Conservation (phyloP, 805 yeast species). For the Candida boleticola region DNA sequence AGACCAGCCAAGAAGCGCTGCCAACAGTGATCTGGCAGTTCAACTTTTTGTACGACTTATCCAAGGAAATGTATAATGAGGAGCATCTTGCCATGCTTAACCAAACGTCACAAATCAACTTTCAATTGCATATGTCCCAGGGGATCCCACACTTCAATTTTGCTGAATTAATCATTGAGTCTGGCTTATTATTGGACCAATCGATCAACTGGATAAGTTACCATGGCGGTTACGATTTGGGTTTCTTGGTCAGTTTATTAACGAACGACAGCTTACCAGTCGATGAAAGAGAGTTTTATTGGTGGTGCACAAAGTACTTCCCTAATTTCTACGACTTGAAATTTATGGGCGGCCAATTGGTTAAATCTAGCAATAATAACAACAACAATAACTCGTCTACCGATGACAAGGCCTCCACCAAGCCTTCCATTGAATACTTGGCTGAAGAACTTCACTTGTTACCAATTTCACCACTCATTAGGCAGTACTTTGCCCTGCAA, state of each 20-base stretch:
- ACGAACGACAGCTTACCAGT: slow-evolving; percentile 76
- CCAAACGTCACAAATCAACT: slow-evolving; percentile 77
- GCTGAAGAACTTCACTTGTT: slow-evolving; percentile 68
- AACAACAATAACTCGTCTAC: not conserved
- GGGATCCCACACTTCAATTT: slow-evolving; percentile 82
- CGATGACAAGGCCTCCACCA: slow-evolving; percentile 14
- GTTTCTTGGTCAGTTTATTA: slow-evolving; percentile 76
- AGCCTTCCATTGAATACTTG: slow-evolving; percentile 56
- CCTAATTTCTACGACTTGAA: slow-evolving; percentile 86
- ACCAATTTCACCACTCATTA: slow-evolving; percentile 54
- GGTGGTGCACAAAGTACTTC: slow-evolving; percentile 69
- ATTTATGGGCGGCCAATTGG: slow-evolving; percentile 38
- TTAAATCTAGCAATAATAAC: slow-evolving; percentile 16
- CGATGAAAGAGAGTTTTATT: slow-evolving; percentile 72
- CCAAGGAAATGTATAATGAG: slow-evolving; percentile 78
- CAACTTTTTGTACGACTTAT: slow-evolving; percentile 79
- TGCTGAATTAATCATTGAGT: slow-evolving; percentile 79
- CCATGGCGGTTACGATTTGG: slow-evolving; percentile 93
- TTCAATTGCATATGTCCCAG: slow-evolving; percentile 64
- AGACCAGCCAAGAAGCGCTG: slow-evolving; percentile 17
- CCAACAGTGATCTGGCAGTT: slow-evolving; percentile 88
- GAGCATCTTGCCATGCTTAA: slow-evolving; percentile 79
- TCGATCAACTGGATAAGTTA: slow-evolving; percentile 84
- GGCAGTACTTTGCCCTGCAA: slow-evolving; percentile 32
- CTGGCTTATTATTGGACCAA: slow-evolving; percentile 77